Percentiles rank a stretch among this genome's conserved stretches.
These are phyloP conservation scores for Penicillium cosmopolitanum DNA, from an alignment of 495 filamentous ascomycete genomes.

Conservation along the genomic window DNA sequence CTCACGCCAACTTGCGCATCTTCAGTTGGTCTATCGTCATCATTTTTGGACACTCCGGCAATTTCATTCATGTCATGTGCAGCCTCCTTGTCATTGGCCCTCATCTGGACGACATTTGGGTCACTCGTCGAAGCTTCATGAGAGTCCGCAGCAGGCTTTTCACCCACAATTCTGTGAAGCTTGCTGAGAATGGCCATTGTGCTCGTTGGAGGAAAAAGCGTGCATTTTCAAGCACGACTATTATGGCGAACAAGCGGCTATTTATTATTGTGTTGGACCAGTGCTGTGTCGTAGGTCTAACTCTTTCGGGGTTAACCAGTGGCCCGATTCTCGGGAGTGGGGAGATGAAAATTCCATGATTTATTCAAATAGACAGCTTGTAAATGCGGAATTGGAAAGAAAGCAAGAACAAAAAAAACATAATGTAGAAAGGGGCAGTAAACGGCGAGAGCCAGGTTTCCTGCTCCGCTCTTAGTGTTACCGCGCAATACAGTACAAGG, in stretches of 20 bases:
- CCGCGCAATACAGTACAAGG: not conserved
- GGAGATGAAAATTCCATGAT: not conserved
- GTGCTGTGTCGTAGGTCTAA: not conserved
- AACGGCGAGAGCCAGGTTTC: not conserved
- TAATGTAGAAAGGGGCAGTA: not conserved
- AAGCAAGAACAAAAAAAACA: not conserved
- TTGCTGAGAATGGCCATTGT: not conserved
- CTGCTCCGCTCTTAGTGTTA: not conserved
- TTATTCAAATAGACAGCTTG: not conserved
- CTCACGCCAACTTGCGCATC: conserved; percentile 24
- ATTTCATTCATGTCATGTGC: conserved; percentile 1
- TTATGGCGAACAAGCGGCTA: not conserved
- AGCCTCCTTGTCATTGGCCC: conserved; percentile 15
- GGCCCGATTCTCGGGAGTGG: not conserved
- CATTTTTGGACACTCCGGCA: not conserved
- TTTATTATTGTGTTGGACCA: not conserved
- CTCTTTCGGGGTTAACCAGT: not conserved
- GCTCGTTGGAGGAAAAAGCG: not conserved
- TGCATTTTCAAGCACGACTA: not conserved
- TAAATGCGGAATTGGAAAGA: not conserved
- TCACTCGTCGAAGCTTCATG: conserved; percentile 1
- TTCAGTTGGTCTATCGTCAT: conserved; percentile 15
- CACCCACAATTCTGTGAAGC: conserved; percentile 2
- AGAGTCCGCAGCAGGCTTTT: not conserved
- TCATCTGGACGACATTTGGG: not conserved